These are phyloP conservation scores for Yarrowia deformans DNA, from an alignment of 805 yeast genomes.

Conservation along the genomic window DNA sequence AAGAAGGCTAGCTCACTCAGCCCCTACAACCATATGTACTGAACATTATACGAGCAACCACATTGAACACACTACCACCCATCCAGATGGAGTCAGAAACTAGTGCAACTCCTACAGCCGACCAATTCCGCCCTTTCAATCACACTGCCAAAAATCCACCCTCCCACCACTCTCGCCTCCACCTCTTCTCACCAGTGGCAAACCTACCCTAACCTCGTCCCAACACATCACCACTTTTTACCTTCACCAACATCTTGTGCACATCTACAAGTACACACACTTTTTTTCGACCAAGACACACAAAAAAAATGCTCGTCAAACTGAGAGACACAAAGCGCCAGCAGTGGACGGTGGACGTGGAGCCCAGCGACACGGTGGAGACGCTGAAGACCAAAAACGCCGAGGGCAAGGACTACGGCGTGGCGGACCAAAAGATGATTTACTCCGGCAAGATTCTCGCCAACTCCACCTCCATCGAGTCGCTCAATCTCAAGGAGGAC, in stretches of 20 bases:
- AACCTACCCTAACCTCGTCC: neutral
- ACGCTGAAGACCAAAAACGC: conserved; percentile 80
- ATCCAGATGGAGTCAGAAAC: too few species aligned
- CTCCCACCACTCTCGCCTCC: too few species aligned
- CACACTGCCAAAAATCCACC: too few species aligned
- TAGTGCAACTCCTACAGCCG: too few species aligned
- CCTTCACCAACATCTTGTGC: neutral
- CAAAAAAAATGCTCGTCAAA: conserved; percentile 71
- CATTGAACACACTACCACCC: too few species aligned
- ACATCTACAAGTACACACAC: neutral
- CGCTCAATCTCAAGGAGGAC: conserved; percentile 76
- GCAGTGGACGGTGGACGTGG: conserved; percentile 80
- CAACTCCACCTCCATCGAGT: conserved; percentile 77
- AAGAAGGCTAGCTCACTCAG: too few species aligned
- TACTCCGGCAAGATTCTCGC: conserved; percentile 90
- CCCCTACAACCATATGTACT: too few species aligned
- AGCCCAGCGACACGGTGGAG: conserved; percentile 66
- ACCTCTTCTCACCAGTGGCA: neutral
- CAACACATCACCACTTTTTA: neutral
- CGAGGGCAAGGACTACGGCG: conserved; percentile 68
- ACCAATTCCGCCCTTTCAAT: too few species aligned
- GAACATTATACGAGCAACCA: too few species aligned
- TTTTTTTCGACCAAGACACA: neutral
- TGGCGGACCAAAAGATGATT: conserved; percentile 82
- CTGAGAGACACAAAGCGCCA: conserved; percentile 95